These are phyloP conservation scores for Dissoconium aciculare DNA, from an alignment of 2,329 filamentous ascomycete genomes.

Conservation along the genomic window DNA sequence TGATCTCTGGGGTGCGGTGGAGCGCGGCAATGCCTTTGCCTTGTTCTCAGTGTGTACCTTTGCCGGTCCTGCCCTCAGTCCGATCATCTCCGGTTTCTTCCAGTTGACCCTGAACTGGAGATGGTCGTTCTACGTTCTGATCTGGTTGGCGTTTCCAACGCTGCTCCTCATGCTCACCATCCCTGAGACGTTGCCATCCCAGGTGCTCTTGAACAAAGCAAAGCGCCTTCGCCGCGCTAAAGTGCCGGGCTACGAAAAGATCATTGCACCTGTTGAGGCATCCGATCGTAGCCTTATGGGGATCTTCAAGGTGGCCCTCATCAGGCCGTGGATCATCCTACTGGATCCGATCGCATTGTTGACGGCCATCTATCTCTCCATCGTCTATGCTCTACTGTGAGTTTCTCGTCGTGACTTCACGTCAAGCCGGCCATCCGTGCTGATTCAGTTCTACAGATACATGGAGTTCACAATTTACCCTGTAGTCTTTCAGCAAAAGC, in stretches of 20 bases:
- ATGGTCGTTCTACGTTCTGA: conserved; percentile 29
- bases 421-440: no score
- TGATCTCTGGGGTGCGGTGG: conserved; percentile 24
- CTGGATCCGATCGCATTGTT: conserved; percentile 40
- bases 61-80: conserved; percentile 28
- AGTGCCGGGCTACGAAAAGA: conserved; percentile 38
- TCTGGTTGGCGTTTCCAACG: conserved; percentile 25
- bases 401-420: no score
- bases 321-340: conserved; percentile 39
- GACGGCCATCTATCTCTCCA: conserved; percentile 38
- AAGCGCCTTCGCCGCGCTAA: conserved; percentile 33
- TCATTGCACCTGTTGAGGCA: conserved; percentile 37
- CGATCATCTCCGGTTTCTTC: conserved; percentile 42
- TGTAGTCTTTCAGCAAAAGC: conserved; percentile 37
- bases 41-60: conserved; percentile 39
- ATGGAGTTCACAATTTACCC: conserved; percentile 48
- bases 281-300: conserved; percentile 28
- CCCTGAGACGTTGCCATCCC: conserved; percentile 40
- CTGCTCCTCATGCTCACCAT: conserved; percentile 35
- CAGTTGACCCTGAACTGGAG: conserved; percentile 36
- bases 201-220: conserved; percentile 39
- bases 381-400: conserved; percentile 39
- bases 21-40: conserved; percentile 38
- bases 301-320: conserved; percentile 39
- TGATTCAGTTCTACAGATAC: no score